Evolutionary conservation across 495 filamentous ascomycete species (phyloP), one percentile per base, ranked within the genome.

Genomic region (Friedmanniomyces simplex): DNA sequence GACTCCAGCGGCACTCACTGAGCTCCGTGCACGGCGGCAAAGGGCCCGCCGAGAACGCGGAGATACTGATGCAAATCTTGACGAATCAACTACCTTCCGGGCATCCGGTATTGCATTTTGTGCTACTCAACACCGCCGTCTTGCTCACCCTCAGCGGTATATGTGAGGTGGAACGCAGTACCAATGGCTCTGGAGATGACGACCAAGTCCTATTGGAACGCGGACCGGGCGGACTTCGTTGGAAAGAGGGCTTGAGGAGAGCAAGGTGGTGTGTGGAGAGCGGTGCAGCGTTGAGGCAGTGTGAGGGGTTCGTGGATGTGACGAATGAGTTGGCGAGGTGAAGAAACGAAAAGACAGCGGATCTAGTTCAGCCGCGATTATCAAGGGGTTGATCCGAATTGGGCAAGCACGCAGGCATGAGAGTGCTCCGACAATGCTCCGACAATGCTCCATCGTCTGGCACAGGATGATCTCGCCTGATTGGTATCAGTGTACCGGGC

Each of bases 91-190:
- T 94, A 53, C 74, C 79, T 0, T 74, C 75, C 11, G 84, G 88
- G 59, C 82, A 94, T 67, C 88, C 94, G 1, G 89, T 99, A 61
- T 68, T 94, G 69, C 83, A 93, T 65, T 97, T 97, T 64, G 91
- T 99, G 43, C 73, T 96, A 41, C 84, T 96, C 68, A 99, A 99
- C 66, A 85, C 91, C 0, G 93, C 93, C 1, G 89, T 89, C 13
- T 72, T 97, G 49, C 77, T 97, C 22, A 90, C 91, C 0, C 79
- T 84, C 7, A 76, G 87, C 0, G 94, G 94, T 0, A 71, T 94
- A n/a, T 93, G 90, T 63, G 91, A 96, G 55, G 80, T 83, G 0
- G 84, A 91, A 34, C 78, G 74, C 28, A 88, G 85, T 64, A 72
- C 80, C 63, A 87, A 89, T 82, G 89, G 86, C 7, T 77, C 80